Percentiles rank a stretch among this genome's conserved stretches.
Conservation (phyloP, 805 yeast genomes). For the Candida boleticola region DNA sequence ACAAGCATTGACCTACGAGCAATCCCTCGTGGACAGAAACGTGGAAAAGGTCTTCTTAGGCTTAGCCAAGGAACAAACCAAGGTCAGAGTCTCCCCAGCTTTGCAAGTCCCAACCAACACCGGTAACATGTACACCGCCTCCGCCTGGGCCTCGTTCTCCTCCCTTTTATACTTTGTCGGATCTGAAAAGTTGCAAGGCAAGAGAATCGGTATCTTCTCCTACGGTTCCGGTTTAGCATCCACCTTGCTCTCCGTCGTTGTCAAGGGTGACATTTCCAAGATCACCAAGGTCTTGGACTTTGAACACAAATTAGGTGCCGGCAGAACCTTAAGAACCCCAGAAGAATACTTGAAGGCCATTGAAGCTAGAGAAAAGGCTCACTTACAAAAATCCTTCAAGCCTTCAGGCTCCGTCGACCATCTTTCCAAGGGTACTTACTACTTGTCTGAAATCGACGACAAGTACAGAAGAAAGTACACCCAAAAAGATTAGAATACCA, state of each 20-base stretch:
- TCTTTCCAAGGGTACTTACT: slow-evolving; percentile 75
- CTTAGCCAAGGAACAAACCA: slow-evolving; percentile 65
- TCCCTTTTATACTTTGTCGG: slow-evolving; percentile 78
- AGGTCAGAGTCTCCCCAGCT: slow-evolving; percentile 74
- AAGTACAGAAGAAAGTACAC: slow-evolving; percentile 82
- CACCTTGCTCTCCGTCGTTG: slow-evolving; percentile 74
- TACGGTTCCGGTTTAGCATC: slow-evolving; percentile 98
- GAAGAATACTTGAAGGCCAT: slow-evolving; percentile 78
- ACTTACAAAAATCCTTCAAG: slow-evolving; percentile 71
- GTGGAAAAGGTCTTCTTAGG: slow-evolving; percentile 84
- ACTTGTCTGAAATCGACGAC: slow-evolving; percentile 80
- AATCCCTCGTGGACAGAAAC: slow-evolving; percentile 72
- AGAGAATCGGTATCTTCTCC: slow-evolving; percentile 90
- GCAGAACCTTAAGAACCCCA: slow-evolving; percentile 69
- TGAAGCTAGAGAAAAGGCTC: slow-evolving; percentile 84
- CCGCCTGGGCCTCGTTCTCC: slow-evolving; percentile 82
- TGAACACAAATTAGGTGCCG: slow-evolving; percentile 58
- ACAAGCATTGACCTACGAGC: slow-evolving; percentile 64
- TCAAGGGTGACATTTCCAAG: slow-evolving; percentile 74
- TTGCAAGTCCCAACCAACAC: slow-evolving; percentile 89
- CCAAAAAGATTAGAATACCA: slow-evolving; percentile 57
- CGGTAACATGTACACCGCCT: slow-evolving; percentile 97
- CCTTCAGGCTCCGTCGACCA: slow-evolving; percentile 80
- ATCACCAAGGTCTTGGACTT: slow-evolving; percentile 67
- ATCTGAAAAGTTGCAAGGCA: slow-evolving; percentile 68